These are phyloP conservation scores for Ochetophila trinervis DNA, from an alignment of 306 rosid genomes.

Conservation along the genomic window DNA sequence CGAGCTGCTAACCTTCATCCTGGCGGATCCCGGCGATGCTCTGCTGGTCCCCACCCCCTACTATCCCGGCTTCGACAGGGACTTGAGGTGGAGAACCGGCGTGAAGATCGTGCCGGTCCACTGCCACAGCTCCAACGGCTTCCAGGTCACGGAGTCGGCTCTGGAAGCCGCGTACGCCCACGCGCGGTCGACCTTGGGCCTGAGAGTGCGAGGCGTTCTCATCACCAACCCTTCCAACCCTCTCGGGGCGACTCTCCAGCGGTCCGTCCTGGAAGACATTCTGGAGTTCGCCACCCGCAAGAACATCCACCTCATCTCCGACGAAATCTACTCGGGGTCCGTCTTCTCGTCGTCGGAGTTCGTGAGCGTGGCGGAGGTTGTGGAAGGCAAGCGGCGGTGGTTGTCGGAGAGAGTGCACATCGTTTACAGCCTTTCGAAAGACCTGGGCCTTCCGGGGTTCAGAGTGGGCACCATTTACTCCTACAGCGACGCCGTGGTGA, in stretches of 20 bases:
- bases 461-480: conserved; percentile 86
- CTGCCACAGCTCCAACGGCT: conserved; percentile 73
- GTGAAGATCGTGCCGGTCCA: conserved; percentile 83
- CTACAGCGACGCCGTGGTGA: conserved; percentile 76
- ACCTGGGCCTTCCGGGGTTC: conserved; percentile 88
- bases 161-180: conserved; percentile 58
- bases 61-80: conserved; percentile 97
- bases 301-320: conserved; percentile 89
- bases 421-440: conserved; percentile 91
- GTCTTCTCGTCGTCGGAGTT: conserved; percentile 63
- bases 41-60: conserved; percentile 89
- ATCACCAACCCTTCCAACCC: conserved; percentile 96
- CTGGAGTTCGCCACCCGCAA: conserved; percentile 60
- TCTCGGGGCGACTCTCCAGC: conserved; percentile 63
- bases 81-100: conserved; percentile 92
- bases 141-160: conserved; percentile 68
- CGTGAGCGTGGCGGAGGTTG: conserved; percentile 65
- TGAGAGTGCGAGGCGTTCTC: conserved; percentile 60
- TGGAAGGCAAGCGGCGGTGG: conserved; percentile 36
- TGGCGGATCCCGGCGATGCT: conserved; percentile 89
- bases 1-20: conserved; percentile 81
- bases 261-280: conserved; percentile 49
- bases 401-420: conserved; percentile 76
- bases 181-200: conserved; percentile 48
- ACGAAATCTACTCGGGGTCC: conserved; percentile 94